Conservation (phyloP, 495 filamentous ascomycete species). For the Neurospora sp. region DNA sequence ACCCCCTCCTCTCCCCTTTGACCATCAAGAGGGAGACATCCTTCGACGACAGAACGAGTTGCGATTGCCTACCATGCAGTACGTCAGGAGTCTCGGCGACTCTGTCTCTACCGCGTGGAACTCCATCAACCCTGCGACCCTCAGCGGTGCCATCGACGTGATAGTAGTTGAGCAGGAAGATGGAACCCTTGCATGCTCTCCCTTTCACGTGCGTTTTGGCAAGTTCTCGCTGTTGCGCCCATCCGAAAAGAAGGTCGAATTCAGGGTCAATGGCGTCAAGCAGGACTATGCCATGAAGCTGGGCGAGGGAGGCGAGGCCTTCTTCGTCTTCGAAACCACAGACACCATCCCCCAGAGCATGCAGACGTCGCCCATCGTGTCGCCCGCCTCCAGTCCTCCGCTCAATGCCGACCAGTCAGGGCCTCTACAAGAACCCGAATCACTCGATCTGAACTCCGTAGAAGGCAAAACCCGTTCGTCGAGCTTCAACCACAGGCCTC, state of each 20-base stretch:
- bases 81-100: slow-evolving; percentile 91
- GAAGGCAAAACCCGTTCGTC: slow-evolving; percentile 24
- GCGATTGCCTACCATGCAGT: slow-evolving; percentile 63
- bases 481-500: slow-evolving; percentile 24
- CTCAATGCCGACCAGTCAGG: slow-evolving; percentile 47
- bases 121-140: slow-evolving; percentile 94
- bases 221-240: slow-evolving; percentile 95
- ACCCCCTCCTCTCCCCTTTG: background rate
- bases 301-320: slow-evolving; percentile 93
- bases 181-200: slow-evolving; percentile 78
- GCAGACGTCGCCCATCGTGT: slow-evolving; percentile 89
- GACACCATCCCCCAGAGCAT: slow-evolving; percentile 78
- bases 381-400: slow-evolving; percentile 72
- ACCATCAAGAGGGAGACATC: background rate
- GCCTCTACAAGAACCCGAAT: slow-evolving; percentile 72
- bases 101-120: slow-evolving; percentile 99
- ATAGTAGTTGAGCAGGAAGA: slow-evolving; percentile 98
- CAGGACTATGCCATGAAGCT: slow-evolving; percentile 97
- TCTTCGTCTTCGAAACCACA: slow-evolving; percentile 95
- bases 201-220: slow-evolving; percentile 97
- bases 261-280: slow-evolving; percentile 84
- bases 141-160: slow-evolving; percentile 97
- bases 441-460: slow-evolving; percentile 55
- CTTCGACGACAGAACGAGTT: background rate
- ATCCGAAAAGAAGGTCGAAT: slow-evolving; percentile 98